Evolutionary conservation across 2,329 filamentous ascomycete species (phyloP).

Genomic region (Penicillium sp.): DNA sequence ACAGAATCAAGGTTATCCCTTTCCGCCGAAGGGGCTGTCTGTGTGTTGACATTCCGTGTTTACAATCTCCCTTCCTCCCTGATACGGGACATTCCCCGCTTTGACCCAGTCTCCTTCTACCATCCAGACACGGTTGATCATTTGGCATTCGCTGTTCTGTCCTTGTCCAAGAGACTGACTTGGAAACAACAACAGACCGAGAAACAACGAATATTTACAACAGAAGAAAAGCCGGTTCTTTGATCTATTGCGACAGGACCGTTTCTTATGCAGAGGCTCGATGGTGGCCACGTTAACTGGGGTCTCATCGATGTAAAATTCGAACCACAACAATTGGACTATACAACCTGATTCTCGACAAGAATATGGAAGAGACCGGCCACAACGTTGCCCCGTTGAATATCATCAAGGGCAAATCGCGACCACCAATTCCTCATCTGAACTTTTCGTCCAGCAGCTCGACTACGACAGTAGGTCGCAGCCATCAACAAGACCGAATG

Average conservation of each 20-base stretch:
- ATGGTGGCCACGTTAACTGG: constrained; percentile 12
- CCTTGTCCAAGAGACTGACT: constrained; percentile 3
- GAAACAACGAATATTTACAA: background rate
- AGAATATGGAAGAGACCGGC: constrained; percentile 32
- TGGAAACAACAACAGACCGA: background rate
- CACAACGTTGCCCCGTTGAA: constrained; percentile 36
- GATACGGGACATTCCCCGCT: constrained; percentile 14
- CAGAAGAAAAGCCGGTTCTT: background rate
- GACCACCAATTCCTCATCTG: constrained; percentile 15
- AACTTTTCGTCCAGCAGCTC: constrained; percentile 13
- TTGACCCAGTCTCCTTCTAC: constrained; percentile 9
- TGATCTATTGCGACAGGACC: background rate
- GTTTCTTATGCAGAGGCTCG: background rate
- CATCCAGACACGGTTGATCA: constrained; percentile 4
- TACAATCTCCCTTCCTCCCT: constrained; percentile 11
- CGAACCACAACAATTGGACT: constrained; percentile 16
- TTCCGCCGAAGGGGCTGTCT: constrained; percentile 12
- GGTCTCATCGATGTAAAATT: constrained; percentile 8
- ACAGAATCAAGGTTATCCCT: constrained; percentile 10
- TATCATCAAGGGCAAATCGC: constrained; percentile 30
- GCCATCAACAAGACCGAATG: constrained; percentile 51
- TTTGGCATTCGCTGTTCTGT: background rate
- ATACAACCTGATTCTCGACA: constrained; percentile 5
- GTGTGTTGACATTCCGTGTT: constrained; percentile 17
- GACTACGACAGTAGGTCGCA: constrained; percentile 7